phyloP scores from a whole-genome alignment of 805 yeast genomes.

The Candida hungchunana region DNA sequence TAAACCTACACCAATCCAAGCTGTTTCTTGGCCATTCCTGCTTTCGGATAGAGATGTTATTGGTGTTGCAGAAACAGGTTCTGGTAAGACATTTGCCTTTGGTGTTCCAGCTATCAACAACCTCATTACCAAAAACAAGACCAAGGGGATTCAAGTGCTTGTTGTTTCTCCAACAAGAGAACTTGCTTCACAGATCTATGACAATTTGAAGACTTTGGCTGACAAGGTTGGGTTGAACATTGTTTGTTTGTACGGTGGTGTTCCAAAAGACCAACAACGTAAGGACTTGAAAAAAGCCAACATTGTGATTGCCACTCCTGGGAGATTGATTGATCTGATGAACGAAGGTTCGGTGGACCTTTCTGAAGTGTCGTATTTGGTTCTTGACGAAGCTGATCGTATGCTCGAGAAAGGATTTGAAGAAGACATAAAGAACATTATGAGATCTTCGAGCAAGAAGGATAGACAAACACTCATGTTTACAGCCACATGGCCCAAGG shows the following conservation, averaged over 20 bases:
- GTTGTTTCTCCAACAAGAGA: conserved; percentile 97
- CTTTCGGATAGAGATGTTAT: conserved; percentile 77
- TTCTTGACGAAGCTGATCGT: conserved; percentile 97
- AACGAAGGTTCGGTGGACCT: conserved; percentile 82
- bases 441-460: conserved; percentile 49
- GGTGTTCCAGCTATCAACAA: conserved; percentile 94
- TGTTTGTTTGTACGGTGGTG: conserved; percentile 95
- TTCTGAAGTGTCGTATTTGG: conserved; percentile 66
- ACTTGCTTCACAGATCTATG: conserved; percentile 89
- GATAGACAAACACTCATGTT: conserved; percentile 93
- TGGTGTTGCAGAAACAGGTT: conserved; percentile 98
- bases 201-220: conserved; percentile 66
- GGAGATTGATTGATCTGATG: conserved; percentile 85
- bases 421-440: conserved; percentile 85
- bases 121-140: conserved; percentile 34
- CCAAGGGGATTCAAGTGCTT: conserved; percentile 62
- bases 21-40: conserved; percentile 91
- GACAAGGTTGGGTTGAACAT: conserved; percentile 59
- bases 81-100: conserved; percentile 96
- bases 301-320: conserved; percentile 97
- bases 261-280: conserved; percentile 90
- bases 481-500: conserved; percentile 99
- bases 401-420: conserved; percentile 98
- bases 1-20: conserved; percentile 93
- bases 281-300: conserved; percentile 59